phyloP scores from a whole-genome alignment of 257 asterid genomes.

The Gynochthodes officinalis region DNA sequence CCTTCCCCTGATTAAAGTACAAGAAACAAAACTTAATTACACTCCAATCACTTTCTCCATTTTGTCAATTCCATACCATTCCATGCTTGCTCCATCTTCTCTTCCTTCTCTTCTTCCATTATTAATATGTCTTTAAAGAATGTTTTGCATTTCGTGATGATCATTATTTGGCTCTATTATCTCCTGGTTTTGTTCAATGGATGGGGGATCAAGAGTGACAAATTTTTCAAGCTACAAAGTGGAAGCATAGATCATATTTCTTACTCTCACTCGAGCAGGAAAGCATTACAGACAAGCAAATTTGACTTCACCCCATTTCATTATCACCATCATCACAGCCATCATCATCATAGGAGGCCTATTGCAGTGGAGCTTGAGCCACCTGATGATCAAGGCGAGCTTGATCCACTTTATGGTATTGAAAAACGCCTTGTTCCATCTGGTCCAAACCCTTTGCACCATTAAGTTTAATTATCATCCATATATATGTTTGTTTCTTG shows the following conservation, averaged over 20 bases:
- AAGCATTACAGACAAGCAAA: constrained; percentile 30
- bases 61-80: constrained; percentile 10
- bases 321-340: constrained; percentile 19
- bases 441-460: constrained; percentile 94
- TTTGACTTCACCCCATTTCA: constrained; percentile 59
- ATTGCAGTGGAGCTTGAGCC: constrained; percentile 23
- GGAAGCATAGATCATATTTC: not conserved
- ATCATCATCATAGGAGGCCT: constrained; percentile 17
- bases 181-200: constrained; percentile 13
- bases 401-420: constrained; percentile 61
- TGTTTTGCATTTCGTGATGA: constrained; percentile 10
- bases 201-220: not conserved
- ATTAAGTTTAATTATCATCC: constrained; percentile 24
- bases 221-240: not conserved
- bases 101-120: not conserved
- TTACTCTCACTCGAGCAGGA: constrained; percentile 25
- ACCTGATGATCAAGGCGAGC: constrained; percentile 24
- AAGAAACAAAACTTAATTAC: not conserved
- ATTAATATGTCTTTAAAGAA: constrained; percentile 24
- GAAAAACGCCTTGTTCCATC: constrained; percentile 79
- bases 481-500: not conserved
- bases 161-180: constrained; percentile 15
- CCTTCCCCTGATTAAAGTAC: not conserved
- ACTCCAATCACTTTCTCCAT: not conserved
- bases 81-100: constrained; percentile 19